Base-by-base conservation (phyloP, 176 grass and related monocot species). In the Lolium perenne region DNA sequence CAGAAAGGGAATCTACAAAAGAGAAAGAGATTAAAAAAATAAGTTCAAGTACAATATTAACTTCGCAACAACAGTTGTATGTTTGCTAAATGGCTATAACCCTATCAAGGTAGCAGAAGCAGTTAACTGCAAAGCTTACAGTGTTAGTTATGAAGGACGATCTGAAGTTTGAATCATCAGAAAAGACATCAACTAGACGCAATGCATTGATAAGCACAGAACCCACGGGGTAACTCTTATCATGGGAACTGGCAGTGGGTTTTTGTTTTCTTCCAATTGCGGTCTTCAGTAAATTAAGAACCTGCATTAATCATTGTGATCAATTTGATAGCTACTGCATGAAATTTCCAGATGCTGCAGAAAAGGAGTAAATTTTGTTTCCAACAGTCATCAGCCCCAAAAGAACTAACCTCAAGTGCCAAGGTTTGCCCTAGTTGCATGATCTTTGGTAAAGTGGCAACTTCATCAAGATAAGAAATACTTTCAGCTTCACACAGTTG, bases 401-500 rank as follows among this genome's bases (percentile, higher is more conserved):
- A 74, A 80, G 75, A 90, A 89, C 86, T 87, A 35, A 94, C 96
- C 93, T 98, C 90, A 82, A 89, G 81, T 85, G 93, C 95, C 77
- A 97, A 92, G 70, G 89, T 91, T 84, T 97, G 92, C 76, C 90
- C 96, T 65, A 95, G 83, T 79, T 77, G 88, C 92, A 91, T 95
- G 84, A 86, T 94, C 66, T 89, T 94, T 49, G 88, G 86, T 8
- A 85, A 92, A 79, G 91, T 89, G 53, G 96, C 93, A 4, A 98
- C 93, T 87, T 95, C 96, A 95, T 98, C 96, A 48, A 98, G 96
- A 86, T 95, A 98, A 67, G 96, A 98, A 76, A 98, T 86, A 78
- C 78, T 95, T 84, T 98, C 96, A 78, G 93, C 88, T 90, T 98
- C 96, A 94, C 96, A 98, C n/a, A 98, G 86, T 86, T 95, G 96